Evolutionary conservation across 352 stramenopile species (phyloP), one percentile per base, ranked within the genome.

Genomic region (Aphanomyces cochlioides): DNA sequence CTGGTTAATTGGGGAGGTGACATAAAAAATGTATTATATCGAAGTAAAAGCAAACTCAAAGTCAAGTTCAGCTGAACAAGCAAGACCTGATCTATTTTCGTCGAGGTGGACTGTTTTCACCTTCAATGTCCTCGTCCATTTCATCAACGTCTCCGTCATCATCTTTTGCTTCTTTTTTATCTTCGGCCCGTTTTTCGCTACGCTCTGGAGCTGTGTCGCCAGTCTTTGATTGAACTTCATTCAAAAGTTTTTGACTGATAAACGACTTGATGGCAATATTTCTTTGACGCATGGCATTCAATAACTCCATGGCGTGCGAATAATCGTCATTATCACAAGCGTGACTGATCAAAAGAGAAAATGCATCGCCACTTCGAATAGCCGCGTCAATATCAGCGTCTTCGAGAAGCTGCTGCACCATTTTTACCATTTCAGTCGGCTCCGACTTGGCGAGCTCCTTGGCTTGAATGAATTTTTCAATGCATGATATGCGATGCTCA

Each of bases 341-440:
- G 6, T 82, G 80, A 56, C 97, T 87, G 1, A 93, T 74, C 3
- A 98, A 77, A 72, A 97, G 78, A 5, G 88, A 89, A 63, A 92
- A 97, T 15, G 82, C 86, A 72, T 98, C 95, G 17, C 95, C 93
- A 6, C 90, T 70, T 5, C 93, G 87, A 41, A 98, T 90, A 7
- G 88, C 89, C 36, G 87, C 78, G 34, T 97, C 88, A 15, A 97
- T 83, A 1, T 90, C 87, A 38, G 82, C 78, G 39, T 96, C 84
- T 5, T 93, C 80, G 12, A 98, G 78, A 39, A 98, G 75, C 72
- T 88, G 81, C 37, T 78, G 73, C 67, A 97, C 85, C 3, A 96
- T 80, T 0, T 83, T 72, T 37, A 93, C 78, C 75, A 93, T 88
- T 17, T 93, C 87, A 4, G 73, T 69, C 10, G 83, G 81, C 58